These are phyloP conservation scores for Suillus alpinus DNA, from an alignment of 768 basidiomycete genomes.

Conservation along the genomic window DNA sequence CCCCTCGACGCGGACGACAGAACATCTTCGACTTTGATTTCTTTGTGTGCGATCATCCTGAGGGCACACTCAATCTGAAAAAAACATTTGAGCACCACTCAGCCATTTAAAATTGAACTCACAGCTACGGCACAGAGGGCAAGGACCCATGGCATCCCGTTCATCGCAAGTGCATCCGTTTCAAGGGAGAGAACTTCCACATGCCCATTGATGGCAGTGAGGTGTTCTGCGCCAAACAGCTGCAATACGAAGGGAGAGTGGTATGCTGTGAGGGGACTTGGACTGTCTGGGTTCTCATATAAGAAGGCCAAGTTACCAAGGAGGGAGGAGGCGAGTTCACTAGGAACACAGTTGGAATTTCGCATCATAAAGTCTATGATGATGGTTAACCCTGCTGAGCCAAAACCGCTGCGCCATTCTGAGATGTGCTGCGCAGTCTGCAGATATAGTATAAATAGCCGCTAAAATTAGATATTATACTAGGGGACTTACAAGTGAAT, in stretches of 20 bases:
- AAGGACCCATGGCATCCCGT: not conserved
- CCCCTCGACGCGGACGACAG: not conserved
- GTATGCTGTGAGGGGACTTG: no score
- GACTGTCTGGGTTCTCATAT: no score
- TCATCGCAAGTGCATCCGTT: not conserved
- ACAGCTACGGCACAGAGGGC: not conserved
- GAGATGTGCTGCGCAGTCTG: no score
- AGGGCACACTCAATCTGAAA: not conserved
- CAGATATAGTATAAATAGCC: no score
- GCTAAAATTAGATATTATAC: no score
- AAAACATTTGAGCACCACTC: not conserved
- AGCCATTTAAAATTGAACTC: not conserved
- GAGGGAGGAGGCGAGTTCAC: no score
- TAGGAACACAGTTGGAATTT: no score
- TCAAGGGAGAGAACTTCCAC: not conserved
- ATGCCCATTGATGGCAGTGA: not conserved
- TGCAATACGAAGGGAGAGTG: not conserved
- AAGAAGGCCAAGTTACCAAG: no score
- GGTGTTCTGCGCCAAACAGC: not conserved
- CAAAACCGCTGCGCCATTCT: no score
- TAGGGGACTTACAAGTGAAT: no score
- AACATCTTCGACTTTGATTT: not conserved
- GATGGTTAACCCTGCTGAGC: no score
- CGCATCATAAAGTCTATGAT: no score
- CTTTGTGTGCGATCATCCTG: not conserved